A percentile compares a stretch with the other conserved stretches of the same genome.
Evolutionary conservation across 345 rosid genomes (phyloP).

Genomic region (Eucalyptus sp.): DNA sequence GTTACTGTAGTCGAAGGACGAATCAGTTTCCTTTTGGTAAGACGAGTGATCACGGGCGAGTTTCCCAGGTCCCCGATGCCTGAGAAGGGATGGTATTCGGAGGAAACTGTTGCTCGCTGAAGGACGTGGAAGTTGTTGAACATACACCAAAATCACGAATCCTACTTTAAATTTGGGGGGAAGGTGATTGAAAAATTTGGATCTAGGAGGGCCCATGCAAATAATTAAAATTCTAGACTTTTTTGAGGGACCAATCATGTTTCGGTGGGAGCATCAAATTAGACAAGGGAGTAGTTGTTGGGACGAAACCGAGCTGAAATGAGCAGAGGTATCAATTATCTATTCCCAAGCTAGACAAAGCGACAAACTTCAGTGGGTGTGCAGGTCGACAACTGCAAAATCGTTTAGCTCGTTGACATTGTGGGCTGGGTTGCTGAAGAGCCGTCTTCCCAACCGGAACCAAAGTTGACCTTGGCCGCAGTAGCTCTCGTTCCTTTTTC

Average conservation of each 20-base stretch:
- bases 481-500: not conserved
- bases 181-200: not conserved
- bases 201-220: not conserved
- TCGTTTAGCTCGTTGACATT: not conserved
- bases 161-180: not conserved
- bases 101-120: not conserved
- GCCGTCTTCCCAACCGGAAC: not conserved
- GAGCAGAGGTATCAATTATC: not conserved
- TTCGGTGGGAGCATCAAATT: not conserved
- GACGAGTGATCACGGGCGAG: not conserved
- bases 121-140: not conserved
- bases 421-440: not conserved
- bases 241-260: not conserved
- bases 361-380: not conserved
- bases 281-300: not conserved
- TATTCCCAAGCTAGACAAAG: not conserved
- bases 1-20: not conserved
- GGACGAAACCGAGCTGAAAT: not conserved
- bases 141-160: not conserved
- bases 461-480: not conserved
- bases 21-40: not conserved
- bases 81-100: not conserved
- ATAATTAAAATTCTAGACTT: not conserved
- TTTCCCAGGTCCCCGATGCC: not conserved
- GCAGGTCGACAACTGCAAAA: not conserved